phyloP scores from a whole-genome alignment of 345 rosid genomes.

The Gossypium longicalyx region DNA sequence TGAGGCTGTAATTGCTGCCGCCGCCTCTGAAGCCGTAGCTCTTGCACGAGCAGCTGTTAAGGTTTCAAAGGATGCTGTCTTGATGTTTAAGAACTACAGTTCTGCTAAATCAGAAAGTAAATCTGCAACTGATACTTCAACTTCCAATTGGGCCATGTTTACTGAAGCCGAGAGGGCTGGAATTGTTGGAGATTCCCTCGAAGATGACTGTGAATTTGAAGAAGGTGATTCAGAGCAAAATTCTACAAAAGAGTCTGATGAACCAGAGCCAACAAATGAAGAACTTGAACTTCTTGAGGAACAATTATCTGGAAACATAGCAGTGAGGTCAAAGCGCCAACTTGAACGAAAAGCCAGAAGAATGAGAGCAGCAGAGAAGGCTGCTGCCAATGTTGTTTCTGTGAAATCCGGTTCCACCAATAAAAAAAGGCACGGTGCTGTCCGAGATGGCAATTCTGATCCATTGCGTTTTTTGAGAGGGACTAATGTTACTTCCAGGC shows the following conservation, averaged over 20 bases:
- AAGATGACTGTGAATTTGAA: conserved; percentile 22
- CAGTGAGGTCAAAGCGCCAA: conserved; percentile 75
- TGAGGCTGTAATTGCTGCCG: conserved; percentile 82
- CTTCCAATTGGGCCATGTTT: conserved; percentile 44
- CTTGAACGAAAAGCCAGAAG: conserved; percentile 73
- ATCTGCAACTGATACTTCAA: conserved; percentile 21
- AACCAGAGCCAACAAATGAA: conserved; percentile 44
- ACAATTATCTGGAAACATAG: conserved; percentile 44
- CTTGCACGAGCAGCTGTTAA: conserved; percentile 89
- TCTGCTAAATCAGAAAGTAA: conserved; percentile 22
- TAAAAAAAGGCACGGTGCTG: conserved; percentile 53
- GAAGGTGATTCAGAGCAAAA: conserved; percentile 26
- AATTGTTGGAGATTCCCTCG: conserved; percentile 45
- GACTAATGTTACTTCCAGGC: conserved; percentile 62
- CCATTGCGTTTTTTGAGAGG: conserved; percentile 73
- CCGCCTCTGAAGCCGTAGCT: conserved; percentile 87
- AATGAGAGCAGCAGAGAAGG: conserved; percentile 62
- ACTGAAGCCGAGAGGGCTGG: conserved; percentile 55
- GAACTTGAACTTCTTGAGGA: conserved; percentile 56
- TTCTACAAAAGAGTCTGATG: conserved; percentile 36
- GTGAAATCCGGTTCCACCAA: conserved; percentile 46
- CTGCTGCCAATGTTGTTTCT: conserved; percentile 46
- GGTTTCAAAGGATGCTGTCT: conserved; percentile 76
- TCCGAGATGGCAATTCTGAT: conserved; percentile 64
- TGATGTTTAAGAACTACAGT: conserved; percentile 35